These are phyloP conservation scores for Cicer judaicum DNA, from an alignment of 306 rosid species.

Conservation along the genomic window DNA sequence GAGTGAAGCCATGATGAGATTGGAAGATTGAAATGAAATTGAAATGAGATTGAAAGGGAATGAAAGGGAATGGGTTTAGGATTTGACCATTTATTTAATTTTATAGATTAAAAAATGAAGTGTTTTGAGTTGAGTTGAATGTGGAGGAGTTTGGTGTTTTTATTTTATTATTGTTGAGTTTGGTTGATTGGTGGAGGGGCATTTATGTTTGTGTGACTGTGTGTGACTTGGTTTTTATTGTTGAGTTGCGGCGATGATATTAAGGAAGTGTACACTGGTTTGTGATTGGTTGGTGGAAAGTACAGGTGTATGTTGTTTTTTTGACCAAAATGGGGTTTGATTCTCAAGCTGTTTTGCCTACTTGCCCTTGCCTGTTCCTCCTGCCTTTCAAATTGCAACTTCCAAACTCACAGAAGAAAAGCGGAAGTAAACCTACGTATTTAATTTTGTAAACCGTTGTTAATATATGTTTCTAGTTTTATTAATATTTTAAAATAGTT, in stretches of 20 bases:
- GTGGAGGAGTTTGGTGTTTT: background rate
- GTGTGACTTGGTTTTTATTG: constrained; percentile 38
- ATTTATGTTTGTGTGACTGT: constrained; percentile 31
- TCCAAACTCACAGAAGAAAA: too few relatives aligned
- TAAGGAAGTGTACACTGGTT: constrained; percentile 34
- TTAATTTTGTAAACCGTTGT: too few relatives aligned
- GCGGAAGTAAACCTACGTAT: too few relatives aligned
- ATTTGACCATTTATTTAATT: constrained; percentile 21
- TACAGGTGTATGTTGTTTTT: background rate
- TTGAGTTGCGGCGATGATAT: constrained; percentile 42
- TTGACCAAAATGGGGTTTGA: constrained; percentile 30
- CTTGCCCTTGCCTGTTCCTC: constrained; percentile 35
- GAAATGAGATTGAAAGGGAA: background rate
- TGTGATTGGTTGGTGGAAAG: constrained; percentile 39
- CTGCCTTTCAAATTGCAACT: too few relatives aligned
- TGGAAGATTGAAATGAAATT: background rate
- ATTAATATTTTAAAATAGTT: too few relatives aligned
- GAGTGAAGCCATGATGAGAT: constrained; percentile 71
- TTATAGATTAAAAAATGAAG: background rate
- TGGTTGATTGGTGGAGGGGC: constrained; percentile 1
- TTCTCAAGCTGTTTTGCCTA: background rate
- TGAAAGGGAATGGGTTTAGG: constrained; percentile 5
- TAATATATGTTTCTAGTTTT: too few relatives aligned
- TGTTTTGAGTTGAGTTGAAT: background rate
- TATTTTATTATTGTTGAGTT: background rate